Evolutionary conservation across 2,329 filamentous ascomycete species (phyloP), one percentile per base, ranked within the genome.

Genomic region (Clonostachys solani): DNA sequence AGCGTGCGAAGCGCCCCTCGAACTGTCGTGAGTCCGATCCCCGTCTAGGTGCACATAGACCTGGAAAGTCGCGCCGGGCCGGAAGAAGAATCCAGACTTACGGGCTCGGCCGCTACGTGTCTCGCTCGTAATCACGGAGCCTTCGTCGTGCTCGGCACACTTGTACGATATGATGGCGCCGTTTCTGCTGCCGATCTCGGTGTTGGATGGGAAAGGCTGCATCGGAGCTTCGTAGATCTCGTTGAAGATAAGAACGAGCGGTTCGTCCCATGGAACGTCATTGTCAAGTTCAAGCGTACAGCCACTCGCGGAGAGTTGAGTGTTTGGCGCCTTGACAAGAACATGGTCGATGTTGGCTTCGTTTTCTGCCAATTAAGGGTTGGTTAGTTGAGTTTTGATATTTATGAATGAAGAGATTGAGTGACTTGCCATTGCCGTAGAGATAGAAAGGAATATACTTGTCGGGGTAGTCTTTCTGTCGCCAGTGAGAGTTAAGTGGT

Each of bases 391-490:
- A n/a, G 17, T 3, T 8, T n/a, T 12, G 36, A 38, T n/a, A 3
- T n/a, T 7, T n/a, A 18, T 38, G 12, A 10, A 2, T 4, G 36
- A n/a, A 3, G 15, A 18, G 36, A 29, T 8, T 6, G 3, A 6
- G 18, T 8, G 1, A 47, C 57, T 53, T 34, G 56, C 55, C 34
- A 7, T 46, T 60, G 8, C 71, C 68, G 48, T 73, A 74, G n/a
- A 73, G 59, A 33, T 72, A 74, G 46, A 73, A 73, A 0, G 70
- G 70, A 64, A 69, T 70, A 51, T 58, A 63, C 1, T 55, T 52
- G 0, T 47, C 12, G 0, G 71, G 72, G 17, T 72, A 73, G 1
- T 56, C 45, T 1, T 49, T 44, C 6, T 66, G 61, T 1, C 64
- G 66, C 37, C 60, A 57, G 5, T 55, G 56, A 2, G 62, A 63